Evolutionary conservation across 1,284 basidiomycete species (phyloP), one percentile per base, ranked within the genome.

Genomic region (Coniferiporia weirii): DNA sequence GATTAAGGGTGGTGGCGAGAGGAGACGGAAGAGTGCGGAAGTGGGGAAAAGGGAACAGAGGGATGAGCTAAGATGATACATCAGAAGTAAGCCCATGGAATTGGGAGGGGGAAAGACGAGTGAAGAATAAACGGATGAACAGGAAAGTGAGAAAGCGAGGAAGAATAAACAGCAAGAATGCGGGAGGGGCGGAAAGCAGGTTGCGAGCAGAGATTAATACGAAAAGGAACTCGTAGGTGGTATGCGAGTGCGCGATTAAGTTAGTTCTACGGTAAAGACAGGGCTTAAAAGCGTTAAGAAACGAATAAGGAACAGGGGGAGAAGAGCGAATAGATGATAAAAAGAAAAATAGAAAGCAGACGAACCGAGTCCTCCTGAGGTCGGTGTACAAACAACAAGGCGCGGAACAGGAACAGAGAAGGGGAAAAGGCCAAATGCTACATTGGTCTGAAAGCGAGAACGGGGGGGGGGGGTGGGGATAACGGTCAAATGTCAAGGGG

Each of bases 201-300:
- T 34, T 36, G 49, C 35, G 53, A 43, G 43, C 45, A 32, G 15
- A 46, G 44, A 19, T 12, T 20, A 19, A 46, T 17, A 32, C n/a
- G 34, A 17, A 27, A 46, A 46, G 45, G 43, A 19, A 36, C n/a
- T 46, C n/a, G 44, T n/a, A 17, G 17, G 17, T 12, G 10, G 36
- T 36, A 52, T 52, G 36, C 17, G 35, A 35, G 20, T 20, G 27
- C 34, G 27, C 19, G 19, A 40, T 40, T 52, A 40, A 52, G 40
- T 52, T 52, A 40, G 35, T 12, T 52, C 51, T 52, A 52, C 51
- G 35, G 51, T 52, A 52, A 52, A 6, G 51, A 52, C 51, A 52
- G 51, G 51, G 51, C 17, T 15, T 27, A 35, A 52, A 52, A 38
- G 32, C 32, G 50, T 19, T 35, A 52, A 52, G 27, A 32, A 38